Base-by-base conservation (phyloP, 108 stramenopile species). In the Bacterosira constricta region DNA sequence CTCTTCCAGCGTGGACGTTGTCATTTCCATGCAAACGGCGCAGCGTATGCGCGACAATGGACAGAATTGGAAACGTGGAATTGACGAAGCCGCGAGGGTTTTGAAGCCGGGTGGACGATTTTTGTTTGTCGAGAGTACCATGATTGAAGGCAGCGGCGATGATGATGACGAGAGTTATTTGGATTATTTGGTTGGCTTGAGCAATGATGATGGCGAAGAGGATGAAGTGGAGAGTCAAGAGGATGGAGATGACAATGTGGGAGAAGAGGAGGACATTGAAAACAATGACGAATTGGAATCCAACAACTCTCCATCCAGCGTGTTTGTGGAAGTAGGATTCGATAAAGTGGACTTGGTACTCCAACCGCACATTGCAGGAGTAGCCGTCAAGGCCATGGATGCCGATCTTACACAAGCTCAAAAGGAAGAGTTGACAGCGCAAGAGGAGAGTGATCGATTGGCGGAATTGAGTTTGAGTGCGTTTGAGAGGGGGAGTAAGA, bases 91-190 rank as follows among this genome's bases (percentile, higher is more conserved):
- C 10, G 88, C 83, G 1, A 77, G 94, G 30, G 94, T 95, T 10
- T 58, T 95, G 39, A 92, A 91, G 66, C 91, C 90, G 5, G 94
- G 94, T 42, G 94, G 94, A 55, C 57, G 91, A 54, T 74, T 92
- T 47, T 57, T 95, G n/a, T 95, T 89, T 66, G 87, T 89, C 10
- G 94, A 95, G 61, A 85, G 77, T 63, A 83, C 73, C n/a, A 67
- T 51, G 61, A 34, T 94, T 37, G 77, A 71, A 12, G 89, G 86
- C 34, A n/a, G n/a, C n/a, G n/a, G n/a, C n/a, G n/a, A n/a, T n/a
- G n/a, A n/a, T n/a, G n/a, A n/a, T n/a, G n/a, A n/a, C n/a, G 90
- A 88, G 59, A 83, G 71, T 32, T 94, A 86, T 70, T 60, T 91
- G 15, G 90, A 90, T 11, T 90, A 88, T 63, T 60, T 92, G 3